These are phyloP conservation scores for Tylopilus sp. DNA, from an alignment of 1,284 basidiomycete species.

Conservation along the genomic window DNA sequence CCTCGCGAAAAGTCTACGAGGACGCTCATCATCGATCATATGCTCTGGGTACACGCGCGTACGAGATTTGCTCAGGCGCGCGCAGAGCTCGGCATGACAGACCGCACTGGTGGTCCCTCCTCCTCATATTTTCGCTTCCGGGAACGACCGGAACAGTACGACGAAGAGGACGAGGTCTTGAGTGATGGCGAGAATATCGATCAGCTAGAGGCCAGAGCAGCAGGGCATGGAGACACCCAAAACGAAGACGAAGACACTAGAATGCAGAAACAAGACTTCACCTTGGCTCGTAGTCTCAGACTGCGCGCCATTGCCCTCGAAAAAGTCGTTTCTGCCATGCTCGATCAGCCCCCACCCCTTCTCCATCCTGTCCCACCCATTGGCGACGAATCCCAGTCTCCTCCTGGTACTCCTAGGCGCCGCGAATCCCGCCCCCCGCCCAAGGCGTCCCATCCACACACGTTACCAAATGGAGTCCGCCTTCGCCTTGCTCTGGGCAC, in stretches of 20 bases:
- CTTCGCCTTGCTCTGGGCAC: constrained; percentile 67
- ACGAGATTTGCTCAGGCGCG: constrained; percentile 79
- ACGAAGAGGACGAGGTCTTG: constrained; percentile 61
- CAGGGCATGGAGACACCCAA: constrained; percentile 48
- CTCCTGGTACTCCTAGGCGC: constrained; percentile 49
- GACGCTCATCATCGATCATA: constrained; percentile 78
- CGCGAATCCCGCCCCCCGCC: constrained; percentile 22
- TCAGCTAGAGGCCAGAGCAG: constrained; percentile 50
- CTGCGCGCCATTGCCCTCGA: constrained; percentile 73
- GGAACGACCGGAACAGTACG: constrained; percentile 66
- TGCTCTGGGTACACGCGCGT: constrained; percentile 75
- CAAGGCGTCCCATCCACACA: constrained; percentile 47
- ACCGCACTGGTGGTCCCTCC: constrained; percentile 62
- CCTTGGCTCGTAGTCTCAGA: constrained; percentile 57
- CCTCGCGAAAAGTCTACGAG: constrained; percentile 75
- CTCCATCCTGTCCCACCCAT: constrained; percentile 41
- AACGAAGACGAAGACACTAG: constrained; percentile 59
- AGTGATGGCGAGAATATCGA: constrained; percentile 62
- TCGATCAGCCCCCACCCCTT: constrained; percentile 65
- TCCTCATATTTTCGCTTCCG: constrained; percentile 56
- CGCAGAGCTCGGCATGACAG: constrained; percentile 77
- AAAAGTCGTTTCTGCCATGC: constrained; percentile 74
- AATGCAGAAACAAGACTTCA: constrained; percentile 53
- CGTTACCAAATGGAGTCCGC: constrained; percentile 74
- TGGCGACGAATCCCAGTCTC: constrained; percentile 47